These are phyloP conservation scores for Nothophaeocryptopus gaeumannii DNA, from an alignment of 2,329 filamentous ascomycete genomes.

Conservation along the genomic window DNA sequence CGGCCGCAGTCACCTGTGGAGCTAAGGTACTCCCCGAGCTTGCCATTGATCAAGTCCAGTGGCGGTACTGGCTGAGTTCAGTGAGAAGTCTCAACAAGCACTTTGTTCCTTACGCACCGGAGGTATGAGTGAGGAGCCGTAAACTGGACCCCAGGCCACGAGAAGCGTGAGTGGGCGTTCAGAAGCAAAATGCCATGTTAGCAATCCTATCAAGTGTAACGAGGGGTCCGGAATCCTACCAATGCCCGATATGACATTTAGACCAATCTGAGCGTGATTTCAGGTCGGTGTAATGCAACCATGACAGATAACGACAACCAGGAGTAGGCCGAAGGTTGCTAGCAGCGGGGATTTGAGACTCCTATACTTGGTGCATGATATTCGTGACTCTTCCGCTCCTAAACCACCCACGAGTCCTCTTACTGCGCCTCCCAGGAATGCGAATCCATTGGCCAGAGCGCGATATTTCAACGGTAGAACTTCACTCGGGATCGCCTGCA, in stretches of 20 bases:
- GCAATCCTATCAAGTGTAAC: too few species aligned
- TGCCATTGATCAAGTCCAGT: constrained; percentile 54
- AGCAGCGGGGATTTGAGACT: constrained; percentile 50
- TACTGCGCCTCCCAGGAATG: constrained; percentile 37
- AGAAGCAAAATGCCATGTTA: too few species aligned
- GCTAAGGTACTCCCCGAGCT: constrained; percentile 42
- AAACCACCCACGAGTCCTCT: constrained; percentile 50
- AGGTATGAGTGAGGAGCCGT: constrained; percentile 53
- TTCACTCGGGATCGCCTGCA: constrained; percentile 56
- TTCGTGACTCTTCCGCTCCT: constrained; percentile 53
- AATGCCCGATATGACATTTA: constrained; percentile 49
- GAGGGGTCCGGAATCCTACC: constrained; percentile 17
- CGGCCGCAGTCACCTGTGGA: constrained; percentile 41
- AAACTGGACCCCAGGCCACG: constrained; percentile 52
- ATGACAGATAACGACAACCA: constrained; percentile 51
- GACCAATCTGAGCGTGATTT: constrained; percentile 45
- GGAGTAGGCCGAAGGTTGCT: constrained; percentile 48
- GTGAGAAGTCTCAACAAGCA: too few species aligned
- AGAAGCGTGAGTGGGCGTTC: constrained; percentile 48
- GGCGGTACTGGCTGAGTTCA: constrained; percentile 39
- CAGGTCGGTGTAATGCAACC: constrained; percentile 38
- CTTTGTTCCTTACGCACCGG: constrained; percentile 19
- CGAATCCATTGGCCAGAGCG: constrained; percentile 55
- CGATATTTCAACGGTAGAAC: constrained; percentile 57
- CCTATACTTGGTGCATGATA: constrained; percentile 45